These are phyloP conservation scores for Berberis thunbergii DNA, from an alignment of 164 flowering plant species.

Conservation along the genomic window DNA sequence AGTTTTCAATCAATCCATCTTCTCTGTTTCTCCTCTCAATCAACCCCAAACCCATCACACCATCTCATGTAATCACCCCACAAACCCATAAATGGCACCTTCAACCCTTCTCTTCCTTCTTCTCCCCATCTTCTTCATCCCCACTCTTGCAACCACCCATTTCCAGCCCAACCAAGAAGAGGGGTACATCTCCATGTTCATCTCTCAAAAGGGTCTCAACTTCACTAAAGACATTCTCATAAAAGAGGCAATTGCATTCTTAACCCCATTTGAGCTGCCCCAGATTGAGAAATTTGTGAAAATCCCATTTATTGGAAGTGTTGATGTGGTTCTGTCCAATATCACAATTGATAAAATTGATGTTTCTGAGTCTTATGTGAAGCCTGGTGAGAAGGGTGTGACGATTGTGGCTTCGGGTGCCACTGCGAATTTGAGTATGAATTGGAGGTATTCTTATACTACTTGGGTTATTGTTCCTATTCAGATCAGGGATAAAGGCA, in stretches of 20 bases:
- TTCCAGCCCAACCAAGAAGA: slow-evolving; percentile 19
- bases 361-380: slow-evolving; percentile 36
- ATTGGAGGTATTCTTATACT: slow-evolving; percentile 64
- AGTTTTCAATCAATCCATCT: no score
- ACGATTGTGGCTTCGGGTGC: slow-evolving; percentile 56
- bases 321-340: slow-evolving; percentile 38
- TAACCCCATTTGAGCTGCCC: slow-evolving; percentile 59
- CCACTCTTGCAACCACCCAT: slow-evolving; percentile 15
- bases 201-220: slow-evolving; percentile 62
- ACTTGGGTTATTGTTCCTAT: slow-evolving; percentile 53
- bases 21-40: no score
- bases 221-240: slow-evolving; percentile 62
- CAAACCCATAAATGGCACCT: slow-evolving; percentile 8
- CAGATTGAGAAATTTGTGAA: slow-evolving; percentile 31
- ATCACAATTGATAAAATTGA: slow-evolving; percentile 37
- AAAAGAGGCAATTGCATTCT: slow-evolving; percentile 41
- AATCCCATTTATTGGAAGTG: slow-evolving; percentile 67
- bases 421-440: slow-evolving; percentile 58
- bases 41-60: no score
- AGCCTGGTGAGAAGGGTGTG: slow-evolving; percentile 54
- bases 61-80: neutral
- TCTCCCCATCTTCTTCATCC: slow-evolving; percentile 15
- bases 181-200: slow-evolving; percentile 36
- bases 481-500: slow-evolving; percentile 53
- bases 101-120: slow-evolving; percentile 12